Conservation (phyloP, 768 basidiomycete species). For the Lactifluus rugatus region DNA sequence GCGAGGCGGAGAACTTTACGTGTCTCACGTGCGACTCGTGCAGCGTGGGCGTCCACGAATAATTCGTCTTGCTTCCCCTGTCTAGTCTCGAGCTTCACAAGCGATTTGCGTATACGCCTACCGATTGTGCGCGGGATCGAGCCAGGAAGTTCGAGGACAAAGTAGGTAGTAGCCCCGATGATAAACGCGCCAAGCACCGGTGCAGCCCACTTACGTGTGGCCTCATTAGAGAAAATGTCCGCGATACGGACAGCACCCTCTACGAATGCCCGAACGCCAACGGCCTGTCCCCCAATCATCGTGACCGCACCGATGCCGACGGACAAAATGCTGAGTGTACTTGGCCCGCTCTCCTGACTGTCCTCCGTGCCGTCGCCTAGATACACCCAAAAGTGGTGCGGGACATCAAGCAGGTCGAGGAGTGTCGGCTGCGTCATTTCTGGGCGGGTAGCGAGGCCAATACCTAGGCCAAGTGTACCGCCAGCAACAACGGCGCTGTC, state of each 20-base stretch:
- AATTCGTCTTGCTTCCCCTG: constrained; percentile 40
- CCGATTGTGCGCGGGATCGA: constrained; percentile 88
- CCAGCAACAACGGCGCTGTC: constrained; percentile 61
- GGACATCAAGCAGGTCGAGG: constrained; percentile 79
- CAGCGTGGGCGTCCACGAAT: constrained; percentile 59
- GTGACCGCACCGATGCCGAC: constrained; percentile 80
- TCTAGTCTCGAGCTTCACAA: constrained; percentile 39
- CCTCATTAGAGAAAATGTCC: constrained; percentile 74
- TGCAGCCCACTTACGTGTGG: constrained; percentile 75
- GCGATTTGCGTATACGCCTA: constrained; percentile 60
- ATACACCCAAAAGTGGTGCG: constrained; percentile 65
- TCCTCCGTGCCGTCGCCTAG: constrained; percentile 48
- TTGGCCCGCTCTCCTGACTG: constrained; percentile 37
- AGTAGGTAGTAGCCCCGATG: constrained; percentile 66
- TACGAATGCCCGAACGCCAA: constrained; percentile 67
- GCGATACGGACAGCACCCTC: constrained; percentile 68
- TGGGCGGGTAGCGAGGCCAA: constrained; percentile 66
- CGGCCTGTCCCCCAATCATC: constrained; percentile 75
- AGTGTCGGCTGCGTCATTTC: constrained; percentile 75
- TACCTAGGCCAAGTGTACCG: constrained; percentile 69
- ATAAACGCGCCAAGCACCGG: constrained; percentile 73
- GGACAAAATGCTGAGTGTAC: constrained; percentile 61
- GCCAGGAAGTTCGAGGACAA: constrained; percentile 78
- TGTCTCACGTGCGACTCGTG: constrained; percentile 71
- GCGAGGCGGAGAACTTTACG: constrained; percentile 88